Base-by-base conservation (phyloP, 371 early-diverging fungal genomes). In the Mortierella sp. region DNA sequence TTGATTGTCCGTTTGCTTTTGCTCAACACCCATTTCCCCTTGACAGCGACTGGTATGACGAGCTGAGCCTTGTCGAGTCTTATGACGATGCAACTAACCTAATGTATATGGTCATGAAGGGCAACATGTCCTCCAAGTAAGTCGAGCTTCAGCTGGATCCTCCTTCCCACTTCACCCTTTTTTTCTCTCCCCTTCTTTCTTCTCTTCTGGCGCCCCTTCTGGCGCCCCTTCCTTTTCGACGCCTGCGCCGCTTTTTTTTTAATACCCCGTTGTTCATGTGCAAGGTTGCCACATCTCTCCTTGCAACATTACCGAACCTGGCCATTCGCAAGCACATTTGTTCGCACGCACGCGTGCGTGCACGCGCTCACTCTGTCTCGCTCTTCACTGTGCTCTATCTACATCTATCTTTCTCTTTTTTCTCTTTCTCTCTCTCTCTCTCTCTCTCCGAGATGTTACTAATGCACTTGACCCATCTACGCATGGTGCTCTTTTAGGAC, bases 31-130 rank as follows among this genome's bases (percentile, higher is more conserved):
- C 51, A 16, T 16, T 28, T 48, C 14, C 43, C 18, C 15, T 58
- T n/a, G 16, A 7, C 57, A 77, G 79, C 48, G 79, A 77, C 60
- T 77, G 82, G 82, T 82, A 80, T 52, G 82, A 82, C 29, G 80
- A 82, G 57, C 67, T 80, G 44, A 80, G 66, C 48, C 53, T 62
- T n/a, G 73, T 82, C 25, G 82, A 80, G 52, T 75, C 75, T 28
- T 80, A 80, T 43, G 70, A 82, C 47, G 73, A 80, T 21, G 69
- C 81, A 16, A 82, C 82, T 2, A 75, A 72, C 28, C 66, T 82
- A 50, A 82, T 80, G 66, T 82, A 82, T 37, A 82, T 82, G 81
- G 76, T 75, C 18, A 82, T 82, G 81, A 77, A 82, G 59, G 68
- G 70, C 43, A 65, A 69, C 6, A 59, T 80, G 23, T 80, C 80